Evolutionary conservation across 2,329 filamentous ascomycete genomes (phyloP).

Genomic region (Paraphaeosphaeria sporulosa): DNA sequence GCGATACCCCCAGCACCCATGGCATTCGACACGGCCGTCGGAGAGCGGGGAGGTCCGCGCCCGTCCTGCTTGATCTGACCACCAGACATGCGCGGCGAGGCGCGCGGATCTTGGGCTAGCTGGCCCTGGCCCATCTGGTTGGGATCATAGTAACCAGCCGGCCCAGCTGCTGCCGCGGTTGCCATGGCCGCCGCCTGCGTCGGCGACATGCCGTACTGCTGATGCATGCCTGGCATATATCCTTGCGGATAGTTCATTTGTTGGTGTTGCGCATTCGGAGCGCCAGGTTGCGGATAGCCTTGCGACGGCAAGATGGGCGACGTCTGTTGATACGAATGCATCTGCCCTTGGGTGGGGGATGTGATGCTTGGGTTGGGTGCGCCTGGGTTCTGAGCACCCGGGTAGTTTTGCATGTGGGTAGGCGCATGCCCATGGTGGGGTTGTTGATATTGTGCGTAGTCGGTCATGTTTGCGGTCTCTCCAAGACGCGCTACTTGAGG

Average conservation of each 20-base stretch:
- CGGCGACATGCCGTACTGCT: constrained; percentile 76
- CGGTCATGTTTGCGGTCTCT: constrained; percentile 49
- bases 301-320: constrained; percentile 84
- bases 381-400: constrained; percentile 45
- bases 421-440: constrained; percentile 55
- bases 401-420: constrained; percentile 50
- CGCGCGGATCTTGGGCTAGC: constrained; percentile 62
- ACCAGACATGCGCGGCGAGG: constrained; percentile 79
- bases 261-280: constrained; percentile 67
- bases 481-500: constrained; percentile 29
- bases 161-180: constrained; percentile 88
- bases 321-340: constrained; percentile 66
- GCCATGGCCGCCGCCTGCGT: constrained; percentile 94
- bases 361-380: constrained; percentile 63
- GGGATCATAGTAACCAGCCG: constrained; percentile 68
- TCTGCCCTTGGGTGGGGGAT: constrained; percentile 70
- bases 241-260: constrained; percentile 85
- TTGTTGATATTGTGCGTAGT: constrained; percentile 59
- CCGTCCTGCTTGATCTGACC: constrained; percentile 73
- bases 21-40: constrained; percentile 70
- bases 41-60: constrained; percentile 75
- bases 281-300: constrained; percentile 69
- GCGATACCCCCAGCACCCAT: constrained; percentile 55
- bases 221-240: constrained; percentile 76
- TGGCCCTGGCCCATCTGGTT: constrained; percentile 70